Percentiles rank a stretch among this genome's conserved stretches.
Evolutionary conservation across 805 yeast genomes (phyloP).

Genomic region (Lipomyces spencermartinsiae): DNA sequence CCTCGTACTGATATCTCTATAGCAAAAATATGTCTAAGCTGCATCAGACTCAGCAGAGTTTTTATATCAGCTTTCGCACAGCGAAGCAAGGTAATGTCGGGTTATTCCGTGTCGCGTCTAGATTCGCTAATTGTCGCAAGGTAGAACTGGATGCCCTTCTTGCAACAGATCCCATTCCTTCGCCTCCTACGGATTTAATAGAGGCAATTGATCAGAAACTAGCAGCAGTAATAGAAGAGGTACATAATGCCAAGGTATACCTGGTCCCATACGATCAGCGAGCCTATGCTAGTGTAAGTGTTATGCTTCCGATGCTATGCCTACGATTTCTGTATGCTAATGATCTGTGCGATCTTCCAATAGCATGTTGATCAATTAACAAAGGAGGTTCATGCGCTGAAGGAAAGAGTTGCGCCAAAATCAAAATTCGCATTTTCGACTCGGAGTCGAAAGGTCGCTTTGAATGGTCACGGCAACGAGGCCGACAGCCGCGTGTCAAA

Average conservation of each 20-base stretch:
- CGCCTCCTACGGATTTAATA: background rate
- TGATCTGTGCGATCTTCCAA: background rate
- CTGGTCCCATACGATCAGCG: constrained; percentile 36
- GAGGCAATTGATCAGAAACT: constrained; percentile 11
- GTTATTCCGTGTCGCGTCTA: background rate
- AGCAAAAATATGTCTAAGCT: constrained; percentile 29
- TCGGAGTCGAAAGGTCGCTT: constrained; percentile 11
- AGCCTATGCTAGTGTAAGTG: constrained; percentile 26
- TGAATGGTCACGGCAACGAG: background rate
- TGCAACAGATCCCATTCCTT: constrained; percentile 3
- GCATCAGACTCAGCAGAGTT: constrained; percentile 35
- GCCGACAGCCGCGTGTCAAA: background rate
- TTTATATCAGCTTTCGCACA: constrained; percentile 28
- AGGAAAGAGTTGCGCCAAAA: constrained; percentile 13
- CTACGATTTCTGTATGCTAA: background rate
- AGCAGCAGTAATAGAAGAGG: constrained; percentile 14
- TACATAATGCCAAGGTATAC: constrained; percentile 20
- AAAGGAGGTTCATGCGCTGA: constrained; percentile 7
- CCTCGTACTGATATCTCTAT: background rate
- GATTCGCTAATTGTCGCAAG: background rate
- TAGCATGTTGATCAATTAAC: constrained; percentile 33
- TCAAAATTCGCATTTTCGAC: constrained; percentile 28
- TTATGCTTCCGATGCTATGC: background rate
- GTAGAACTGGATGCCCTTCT: constrained; percentile 20
- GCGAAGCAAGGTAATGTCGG: constrained; percentile 14